phyloP scores from a whole-genome alignment of 495 filamentous ascomycete genomes.

The Geoglossum glabrum region DNA sequence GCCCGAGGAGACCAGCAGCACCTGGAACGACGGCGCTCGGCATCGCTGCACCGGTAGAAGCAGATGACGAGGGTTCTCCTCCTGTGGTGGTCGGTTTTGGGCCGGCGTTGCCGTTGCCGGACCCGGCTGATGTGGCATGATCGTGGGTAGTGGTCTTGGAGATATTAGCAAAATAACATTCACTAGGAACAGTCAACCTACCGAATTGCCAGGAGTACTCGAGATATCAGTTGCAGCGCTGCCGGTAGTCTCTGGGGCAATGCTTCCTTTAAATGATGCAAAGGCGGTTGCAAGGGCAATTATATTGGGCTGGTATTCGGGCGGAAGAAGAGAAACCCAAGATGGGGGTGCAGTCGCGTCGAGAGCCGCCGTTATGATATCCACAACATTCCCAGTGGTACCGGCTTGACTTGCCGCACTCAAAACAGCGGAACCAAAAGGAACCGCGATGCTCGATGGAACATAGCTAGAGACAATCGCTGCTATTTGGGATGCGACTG shows the following conservation, averaged over 20 bases:
- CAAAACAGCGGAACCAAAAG: background rate
- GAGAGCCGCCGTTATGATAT: slow-evolving; percentile 2
- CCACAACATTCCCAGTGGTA: background rate
- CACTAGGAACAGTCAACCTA: background rate
- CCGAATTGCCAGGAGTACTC: background rate
- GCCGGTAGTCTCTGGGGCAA: background rate
- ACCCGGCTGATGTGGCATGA: no score
- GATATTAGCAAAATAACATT: background rate
- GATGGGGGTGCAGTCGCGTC: slow-evolving; percentile 4
- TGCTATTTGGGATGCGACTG: background rate
- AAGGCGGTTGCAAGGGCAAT: slow-evolving; percentile 9
- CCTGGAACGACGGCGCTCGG: background rate
- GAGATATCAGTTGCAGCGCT: background rate
- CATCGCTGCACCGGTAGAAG: background rate
- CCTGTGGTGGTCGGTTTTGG: no score
- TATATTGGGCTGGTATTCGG: slow-evolving; percentile 10
- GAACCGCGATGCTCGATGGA: background rate
- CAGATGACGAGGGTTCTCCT: background rate
- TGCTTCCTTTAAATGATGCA: slow-evolving; percentile 4
- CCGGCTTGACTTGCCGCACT: background rate
- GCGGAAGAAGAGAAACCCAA: slow-evolving; percentile 9
- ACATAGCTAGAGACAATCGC: slow-evolving; percentile 2
- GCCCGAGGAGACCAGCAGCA: background rate
- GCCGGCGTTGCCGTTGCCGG: background rate
- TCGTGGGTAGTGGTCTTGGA: background rate